Evolutionary conservation across 2,329 filamentous ascomycete genomes (phyloP), one percentile per base, ranked within the genome.

Genomic region (Neophaeococcomyces aloes): DNA sequence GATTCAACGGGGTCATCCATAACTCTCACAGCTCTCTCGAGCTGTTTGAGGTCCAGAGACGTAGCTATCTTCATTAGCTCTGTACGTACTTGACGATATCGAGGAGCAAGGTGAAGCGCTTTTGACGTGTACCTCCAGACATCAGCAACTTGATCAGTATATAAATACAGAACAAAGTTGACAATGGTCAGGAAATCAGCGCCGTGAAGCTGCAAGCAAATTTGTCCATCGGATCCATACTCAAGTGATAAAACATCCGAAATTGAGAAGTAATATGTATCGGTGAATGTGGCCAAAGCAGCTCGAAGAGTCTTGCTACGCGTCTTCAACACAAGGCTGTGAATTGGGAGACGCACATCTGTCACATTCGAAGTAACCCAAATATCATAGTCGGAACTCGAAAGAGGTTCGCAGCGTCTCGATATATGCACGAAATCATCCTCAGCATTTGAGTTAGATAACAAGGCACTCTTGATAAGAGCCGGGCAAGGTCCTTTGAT

Each of bases 51-150:
- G 11, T 81, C 77, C 1, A 96, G 70, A 44, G 75, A 74, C 1
- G 76, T 76, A 7, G 85, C 82, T n/a, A 88, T 55, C 51, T 79
- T 89, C 81, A 94, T 91, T n/a, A 96, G 67, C 57, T 96, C 89
- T 1, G 70, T 74, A 15, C 89, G 80, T 14, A 94, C 73, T 56
- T 88, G 79, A 18, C 87, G 82, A 59, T 86, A 94, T 31, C 83
- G 74, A 53, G 76, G 74, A 0, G 84, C 81, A 58, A 81, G 68
- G 8, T 75, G 66, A 2, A 79, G 75, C 15, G 77, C 74, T 49
- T 79, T 75, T 49, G 69, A 76, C 3, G 81, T 81, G 49, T 83
- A 80, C 52, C 88, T 84, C 91, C 91, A 96, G 14, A 88, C 83
- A 47, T 91, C 86, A 25, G 94, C 71, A 13, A 88, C 66, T 3